Evolutionary conservation across 768 basidiomycete genomes (phyloP), one percentile per base, ranked within the genome.

Genomic region (Lactarius pseudohatsudake): DNA sequence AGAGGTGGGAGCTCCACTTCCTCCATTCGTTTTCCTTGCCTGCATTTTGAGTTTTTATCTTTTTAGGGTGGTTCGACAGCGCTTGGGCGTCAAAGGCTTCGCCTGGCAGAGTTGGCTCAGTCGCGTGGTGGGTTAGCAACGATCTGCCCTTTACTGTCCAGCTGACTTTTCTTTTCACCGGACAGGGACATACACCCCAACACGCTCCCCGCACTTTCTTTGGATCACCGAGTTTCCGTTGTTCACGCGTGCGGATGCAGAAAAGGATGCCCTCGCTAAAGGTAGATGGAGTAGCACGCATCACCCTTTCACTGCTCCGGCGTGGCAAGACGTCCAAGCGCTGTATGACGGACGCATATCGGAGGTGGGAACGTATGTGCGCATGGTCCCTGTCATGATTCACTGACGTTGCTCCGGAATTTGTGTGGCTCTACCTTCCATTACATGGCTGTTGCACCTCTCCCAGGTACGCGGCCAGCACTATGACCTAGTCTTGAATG

Each of bases 151-250:
- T 59, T 40, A 28, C 53, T 59, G 53, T 60, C 26, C 15, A 63
- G 55, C 43, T 47, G 41, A 53, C 32, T 40, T 53, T 43, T 40
- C 57, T 63, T 32, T 59, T 58, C 7, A 15, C 40, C 43, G 62
- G 61, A 71, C 89, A 90, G 87, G 60, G 82, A 85, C 58, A 81
- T 88, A 70, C 64, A 76, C 74, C 18, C 80, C 88, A 13, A 77
- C 87, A 3, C 62, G 80, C 34, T 77, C 77, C 30, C 92, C 92
- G 57, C 89, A 92, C 75, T 96, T 98, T 77, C 81, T 96, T 22
- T 98, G 96, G 96, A 85, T 98, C 61, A 96, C 94, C 5, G 94
- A 96, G 75, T 97, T 97, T 75, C 96, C 96, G 16, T 82, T 98
- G 28, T 97, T 96, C 79, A 87, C 95, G 18, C 86, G 82, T 36